A percentile compares a stretch with the other conserved stretches of the same genome.
phyloP scores from a whole-genome alignment of 2,329 filamentous ascomycete species.

The Didymella exigua region DNA sequence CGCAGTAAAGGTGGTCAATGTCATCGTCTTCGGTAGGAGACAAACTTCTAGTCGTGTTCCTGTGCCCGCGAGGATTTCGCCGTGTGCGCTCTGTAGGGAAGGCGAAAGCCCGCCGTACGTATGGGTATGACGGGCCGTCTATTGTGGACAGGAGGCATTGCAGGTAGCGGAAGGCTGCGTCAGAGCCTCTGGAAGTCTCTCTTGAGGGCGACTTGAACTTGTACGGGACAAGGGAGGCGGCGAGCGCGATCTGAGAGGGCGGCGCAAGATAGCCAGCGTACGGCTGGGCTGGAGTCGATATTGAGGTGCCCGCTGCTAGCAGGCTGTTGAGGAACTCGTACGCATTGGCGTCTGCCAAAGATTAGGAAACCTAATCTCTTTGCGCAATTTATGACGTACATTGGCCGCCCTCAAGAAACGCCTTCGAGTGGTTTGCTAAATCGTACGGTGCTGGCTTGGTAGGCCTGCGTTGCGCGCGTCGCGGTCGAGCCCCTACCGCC shows the following conservation, averaged over 20 bases:
- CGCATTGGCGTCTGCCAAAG: conserved; percentile 37
- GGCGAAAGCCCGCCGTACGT: conserved; percentile 72
- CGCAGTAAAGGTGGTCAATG: conserved; percentile 50
- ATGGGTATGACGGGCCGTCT: conserved; percentile 69
- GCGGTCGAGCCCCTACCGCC: conserved; percentile 32
- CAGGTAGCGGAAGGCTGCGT: conserved; percentile 72
- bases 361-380: neutral
- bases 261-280: conserved; percentile 68
- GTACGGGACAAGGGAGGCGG: conserved; percentile 81
- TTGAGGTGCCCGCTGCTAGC: conserved; percentile 39
- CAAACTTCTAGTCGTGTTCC: conserved; percentile 29
- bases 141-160: conserved; percentile 68
- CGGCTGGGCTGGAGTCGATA: conserved; percentile 41
- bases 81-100: conserved; percentile 56
- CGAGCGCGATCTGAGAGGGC: conserved; percentile 73
- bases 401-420: conserved; percentile 44
- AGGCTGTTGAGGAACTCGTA: conserved; percentile 44
- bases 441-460: conserved; percentile 43
- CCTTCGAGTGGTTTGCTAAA: conserved; percentile 44
- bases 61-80: conserved; percentile 26
- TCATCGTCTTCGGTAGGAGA: conserved; percentile 46
- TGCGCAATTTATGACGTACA: conserved; percentile 23
- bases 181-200: conserved; percentile 67
- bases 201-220: conserved; percentile 72
- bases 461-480: conserved; percentile 36